Evolutionary conservation across 2,329 filamentous ascomycete species (phyloP).

Genomic region (Pseudogymnoascus pannorum): DNA sequence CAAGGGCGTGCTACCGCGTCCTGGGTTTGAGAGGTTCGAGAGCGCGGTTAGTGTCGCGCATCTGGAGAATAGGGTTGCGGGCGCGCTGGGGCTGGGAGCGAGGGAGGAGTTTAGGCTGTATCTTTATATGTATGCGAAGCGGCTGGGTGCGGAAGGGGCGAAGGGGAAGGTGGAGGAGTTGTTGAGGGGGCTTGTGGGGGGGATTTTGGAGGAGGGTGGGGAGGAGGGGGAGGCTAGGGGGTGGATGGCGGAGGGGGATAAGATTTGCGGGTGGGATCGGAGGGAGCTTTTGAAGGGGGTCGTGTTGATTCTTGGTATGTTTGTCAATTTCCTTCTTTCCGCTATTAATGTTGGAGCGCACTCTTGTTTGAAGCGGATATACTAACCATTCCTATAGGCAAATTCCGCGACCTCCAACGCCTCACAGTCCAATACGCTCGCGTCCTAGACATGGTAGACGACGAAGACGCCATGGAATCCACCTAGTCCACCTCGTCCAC

Average conservation of each 20-base stretch:
- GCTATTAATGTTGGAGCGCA: conserved; percentile 15
- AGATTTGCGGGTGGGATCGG: conserved; percentile 85
- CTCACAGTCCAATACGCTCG: conserved; percentile 93
- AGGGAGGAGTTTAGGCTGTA: conserved; percentile 92
- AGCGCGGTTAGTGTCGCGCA: conserved; percentile 88
- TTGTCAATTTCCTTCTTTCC: conserved; percentile 3
- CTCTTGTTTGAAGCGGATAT: not conserved
- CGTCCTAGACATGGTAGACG: conserved; percentile 54
- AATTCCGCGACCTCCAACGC: conserved; percentile 89
- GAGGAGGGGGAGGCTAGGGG: conserved; percentile 41
- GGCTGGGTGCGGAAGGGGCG: conserved; percentile 82
- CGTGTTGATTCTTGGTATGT: conserved; percentile 82
- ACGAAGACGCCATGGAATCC: conserved; percentile 16
- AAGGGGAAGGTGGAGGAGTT: conserved; percentile 89
- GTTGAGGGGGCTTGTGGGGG: conserved; percentile 70
- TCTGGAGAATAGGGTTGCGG: conserved; percentile 88
- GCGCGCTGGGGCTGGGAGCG: conserved; percentile 74
- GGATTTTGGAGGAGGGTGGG: no score
- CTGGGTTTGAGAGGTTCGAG: conserved; percentile 90
- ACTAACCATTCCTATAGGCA: conserved; percentile 48
- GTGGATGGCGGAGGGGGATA: conserved; percentile 60
- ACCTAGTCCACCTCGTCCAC: not conserved
- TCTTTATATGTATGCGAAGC: conserved; percentile 96
- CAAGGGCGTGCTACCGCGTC: conserved; percentile 77
- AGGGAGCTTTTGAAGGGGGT: conserved; percentile 84